phyloP scores from a whole-genome alignment of 495 filamentous ascomycete genomes.

The Neurospora africana region DNA sequence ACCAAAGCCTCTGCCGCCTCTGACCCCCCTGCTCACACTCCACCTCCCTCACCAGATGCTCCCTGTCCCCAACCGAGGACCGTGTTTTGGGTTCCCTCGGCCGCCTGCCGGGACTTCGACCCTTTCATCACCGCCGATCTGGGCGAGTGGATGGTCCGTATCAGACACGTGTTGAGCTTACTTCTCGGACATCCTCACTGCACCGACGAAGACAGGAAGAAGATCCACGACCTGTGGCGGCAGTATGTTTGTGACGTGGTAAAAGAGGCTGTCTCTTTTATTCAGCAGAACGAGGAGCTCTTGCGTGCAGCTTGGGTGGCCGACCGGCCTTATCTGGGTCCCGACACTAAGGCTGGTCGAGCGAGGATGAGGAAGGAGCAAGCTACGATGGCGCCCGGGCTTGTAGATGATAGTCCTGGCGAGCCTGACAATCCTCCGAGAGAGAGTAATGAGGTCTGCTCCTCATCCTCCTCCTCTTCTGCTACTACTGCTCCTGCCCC shows the following conservation, averaged over 20 bases:
- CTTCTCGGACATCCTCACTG: background rate
- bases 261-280: background rate
- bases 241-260: background rate
- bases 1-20: background rate
- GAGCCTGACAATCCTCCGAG: background rate
- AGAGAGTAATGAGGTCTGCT: background rate
- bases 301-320: background rate
- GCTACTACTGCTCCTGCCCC: too few species aligned
- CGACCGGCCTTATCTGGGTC: background rate
- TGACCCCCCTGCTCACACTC: background rate
- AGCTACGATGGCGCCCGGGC: background rate
- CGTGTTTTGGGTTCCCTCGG: background rate
- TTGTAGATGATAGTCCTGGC: background rate
- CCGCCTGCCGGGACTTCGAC: background rate
- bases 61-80: background rate
- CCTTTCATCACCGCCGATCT: background rate
- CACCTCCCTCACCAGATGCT: background rate
- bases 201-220: background rate
- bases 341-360: background rate
- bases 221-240: background rate
- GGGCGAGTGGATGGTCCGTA: background rate
- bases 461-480: background rate
- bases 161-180: background rate
- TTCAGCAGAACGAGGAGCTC: background rate
- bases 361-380: background rate